Evolutionary conservation across 2,329 filamentous ascomycete genomes (phyloP).

Genomic region (Phaeosphaeria sp.): DNA sequence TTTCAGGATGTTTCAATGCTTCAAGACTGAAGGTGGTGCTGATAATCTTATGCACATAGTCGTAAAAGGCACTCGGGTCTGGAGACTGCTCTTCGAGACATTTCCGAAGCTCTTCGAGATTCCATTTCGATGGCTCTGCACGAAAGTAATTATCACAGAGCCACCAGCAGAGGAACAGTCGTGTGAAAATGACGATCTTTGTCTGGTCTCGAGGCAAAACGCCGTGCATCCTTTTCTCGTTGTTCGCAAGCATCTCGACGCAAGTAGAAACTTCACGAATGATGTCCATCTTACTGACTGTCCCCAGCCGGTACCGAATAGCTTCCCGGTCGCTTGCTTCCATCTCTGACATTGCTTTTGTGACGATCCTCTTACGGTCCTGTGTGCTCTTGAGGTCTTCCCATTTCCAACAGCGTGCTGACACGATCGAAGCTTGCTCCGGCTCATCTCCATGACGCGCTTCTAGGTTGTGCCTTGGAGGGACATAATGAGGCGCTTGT

Average conservation of each 20-base stretch:
- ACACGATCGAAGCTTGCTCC: slow-evolving; percentile 32
- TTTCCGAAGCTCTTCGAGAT: slow-evolving; percentile 24
- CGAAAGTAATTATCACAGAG: slow-evolving; percentile 28
- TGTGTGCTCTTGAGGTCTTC: slow-evolving; percentile 41
- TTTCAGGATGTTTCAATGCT: slow-evolving; percentile 24
- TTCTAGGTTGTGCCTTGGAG: not conserved
- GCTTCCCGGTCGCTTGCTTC: slow-evolving; percentile 21
- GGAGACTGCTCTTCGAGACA: slow-evolving; percentile 15
- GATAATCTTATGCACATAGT: slow-evolving; percentile 32
- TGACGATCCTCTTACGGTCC: slow-evolving; percentile 54
- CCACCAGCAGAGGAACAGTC: slow-evolving; percentile 47
- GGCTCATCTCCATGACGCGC: slow-evolving; percentile 20
- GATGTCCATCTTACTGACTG: slow-evolving; percentile 25
- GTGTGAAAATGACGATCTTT: slow-evolving; percentile 34
- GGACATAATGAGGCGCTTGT: too few relatives aligned
- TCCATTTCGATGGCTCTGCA: slow-evolving; percentile 6
- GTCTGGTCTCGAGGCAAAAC: slow-evolving; percentile 30
- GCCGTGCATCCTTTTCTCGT: slow-evolving; percentile 30
- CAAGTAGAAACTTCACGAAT: slow-evolving; percentile 32
- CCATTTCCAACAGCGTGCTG: slow-evolving; percentile 43
- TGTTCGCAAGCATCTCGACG: slow-evolving; percentile 27
- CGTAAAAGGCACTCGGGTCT: slow-evolving; percentile 29
- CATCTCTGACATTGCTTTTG: slow-evolving; percentile 50
- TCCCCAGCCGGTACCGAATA: slow-evolving; percentile 26
- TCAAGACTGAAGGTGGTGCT: slow-evolving; percentile 31